phyloP scores from a whole-genome alignment of 768 basidiomycete genomes.

The Suillus cothurnatus region DNA sequence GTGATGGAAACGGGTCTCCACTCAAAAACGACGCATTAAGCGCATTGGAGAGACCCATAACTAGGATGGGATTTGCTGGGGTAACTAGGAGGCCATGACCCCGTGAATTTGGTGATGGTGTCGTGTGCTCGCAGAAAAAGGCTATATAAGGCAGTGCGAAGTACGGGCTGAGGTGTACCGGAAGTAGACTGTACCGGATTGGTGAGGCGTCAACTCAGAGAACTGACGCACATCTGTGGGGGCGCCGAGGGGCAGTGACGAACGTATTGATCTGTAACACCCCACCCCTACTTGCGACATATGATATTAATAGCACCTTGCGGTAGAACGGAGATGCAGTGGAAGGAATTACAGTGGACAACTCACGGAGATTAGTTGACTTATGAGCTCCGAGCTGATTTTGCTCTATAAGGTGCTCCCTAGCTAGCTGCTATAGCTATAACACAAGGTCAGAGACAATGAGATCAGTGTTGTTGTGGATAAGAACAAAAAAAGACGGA shows the following conservation, averaged over 20 bases:
- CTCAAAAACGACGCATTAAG: background rate
- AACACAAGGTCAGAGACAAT: constrained; percentile 1
- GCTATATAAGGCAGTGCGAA: background rate
- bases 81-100: background rate
- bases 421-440: background rate
- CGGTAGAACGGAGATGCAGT: background rate
- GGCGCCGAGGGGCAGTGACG: background rate
- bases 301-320: background rate
- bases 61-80: background rate
- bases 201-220: background rate
- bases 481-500: constrained; percentile 4
- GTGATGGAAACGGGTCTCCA: background rate
- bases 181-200: background rate
- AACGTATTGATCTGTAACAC: background rate
- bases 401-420: background rate
- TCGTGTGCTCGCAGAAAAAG: background rate
- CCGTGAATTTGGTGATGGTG: background rate
- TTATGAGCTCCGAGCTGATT: background rate
- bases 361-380: background rate
- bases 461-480: background rate
- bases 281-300: background rate
- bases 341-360: background rate
- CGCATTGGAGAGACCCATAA: background rate
- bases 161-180: background rate
- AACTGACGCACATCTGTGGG: background rate